Evolutionary conservation across 805 yeast genomes (phyloP), one percentile per base, ranked within the genome.

Genomic region (Saccharomycopsis schoenii): DNA sequence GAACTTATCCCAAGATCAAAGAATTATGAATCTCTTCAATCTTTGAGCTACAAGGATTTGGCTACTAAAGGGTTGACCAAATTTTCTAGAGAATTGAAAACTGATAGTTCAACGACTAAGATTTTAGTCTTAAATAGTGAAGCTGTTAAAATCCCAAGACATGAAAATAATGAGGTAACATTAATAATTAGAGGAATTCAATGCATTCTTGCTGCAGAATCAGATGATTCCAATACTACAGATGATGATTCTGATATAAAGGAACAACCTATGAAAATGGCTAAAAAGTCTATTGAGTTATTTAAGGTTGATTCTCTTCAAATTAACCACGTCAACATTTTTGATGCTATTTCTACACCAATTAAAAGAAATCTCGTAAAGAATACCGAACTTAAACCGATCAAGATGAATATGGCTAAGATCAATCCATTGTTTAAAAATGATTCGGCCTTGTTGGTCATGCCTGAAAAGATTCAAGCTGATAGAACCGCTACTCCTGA

Each of bases 111-210:
- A 12, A 52, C 34, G 10, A 65, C 63, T 34, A 58, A 47, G 34
- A 59, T 63, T 15, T 29, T 63, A 25, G 61, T 63, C 4, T 58
- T 63, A 17, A 58, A 56, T 51, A 73, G 72, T 61, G 86, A 83
- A 69, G 70, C 75, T 1, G 74, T 81, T 24, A 69, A 71, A 12
- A 69, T 83, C 67, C 85, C 85, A 1, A 68, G 76, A 56, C 71
- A 79, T 50, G 68, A 73, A 60, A 80, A 80, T 57, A 25, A 24
- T 14, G 52, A 47, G 10, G 70, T 82, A 10, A 69, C 82, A 57
- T 67, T 83, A 62, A 85, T 83, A 67, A 73, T 83, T 55, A 76
- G 82, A 60, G 78, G 79, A 29, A 55, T 59, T 77, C 78, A 59
- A 57, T 74, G 59, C 9, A 78, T 76, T 19, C 80, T 77, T 43